Evolutionary conservation across 768 basidiomycete genomes (phyloP).

Genomic region (Russula brevipes): DNA sequence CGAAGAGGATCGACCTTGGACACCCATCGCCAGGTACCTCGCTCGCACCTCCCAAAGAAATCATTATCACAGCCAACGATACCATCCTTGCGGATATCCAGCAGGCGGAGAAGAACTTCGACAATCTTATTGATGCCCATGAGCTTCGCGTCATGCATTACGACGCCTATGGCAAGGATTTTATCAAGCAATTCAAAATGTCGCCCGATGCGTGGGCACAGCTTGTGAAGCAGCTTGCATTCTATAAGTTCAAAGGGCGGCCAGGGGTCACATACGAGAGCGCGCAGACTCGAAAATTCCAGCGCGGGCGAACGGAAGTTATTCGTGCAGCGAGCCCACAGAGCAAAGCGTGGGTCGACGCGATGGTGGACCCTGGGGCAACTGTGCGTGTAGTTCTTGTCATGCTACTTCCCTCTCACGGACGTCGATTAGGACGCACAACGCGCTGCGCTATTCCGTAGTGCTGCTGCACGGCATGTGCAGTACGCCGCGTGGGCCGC

Average conservation of each 20-base stretch:
- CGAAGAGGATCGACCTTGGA: slow-evolving; percentile 73
- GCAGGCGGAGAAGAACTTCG: slow-evolving; percentile 62
- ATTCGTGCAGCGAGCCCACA: slow-evolving; percentile 82
- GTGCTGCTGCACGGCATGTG: slow-evolving; percentile 76
- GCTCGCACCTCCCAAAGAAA: slow-evolving; percentile 49
- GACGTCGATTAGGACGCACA: slow-evolving; percentile 42
- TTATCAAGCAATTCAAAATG: slow-evolving; percentile 74
- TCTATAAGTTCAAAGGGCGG: slow-evolving; percentile 73
- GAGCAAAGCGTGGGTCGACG: slow-evolving; percentile 78
- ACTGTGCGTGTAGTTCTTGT: slow-evolving; percentile 36
- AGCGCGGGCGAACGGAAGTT: slow-evolving; percentile 90
- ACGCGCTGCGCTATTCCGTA: slow-evolving; percentile 63
- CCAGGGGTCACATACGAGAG: slow-evolving; percentile 88
- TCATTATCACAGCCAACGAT: slow-evolving; percentile 63
- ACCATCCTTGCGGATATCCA: slow-evolving; percentile 49
- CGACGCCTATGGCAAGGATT: slow-evolving; percentile 69
- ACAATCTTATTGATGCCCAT: slow-evolving; percentile 68
- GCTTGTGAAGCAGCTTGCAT: slow-evolving; percentile 93
- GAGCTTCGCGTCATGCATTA: slow-evolving; percentile 48
- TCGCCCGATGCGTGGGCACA: slow-evolving; percentile 96
- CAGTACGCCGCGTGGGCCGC: slow-evolving; percentile 89
- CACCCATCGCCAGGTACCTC: slow-evolving; percentile 28
- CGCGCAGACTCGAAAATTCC: slow-evolving; percentile 89
- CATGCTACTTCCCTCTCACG: not conserved
- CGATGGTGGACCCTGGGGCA: slow-evolving; percentile 64